These are phyloP conservation scores for Poa pratensis DNA, from an alignment of 176 grass and related monocot species.

Conservation along the genomic window DNA sequence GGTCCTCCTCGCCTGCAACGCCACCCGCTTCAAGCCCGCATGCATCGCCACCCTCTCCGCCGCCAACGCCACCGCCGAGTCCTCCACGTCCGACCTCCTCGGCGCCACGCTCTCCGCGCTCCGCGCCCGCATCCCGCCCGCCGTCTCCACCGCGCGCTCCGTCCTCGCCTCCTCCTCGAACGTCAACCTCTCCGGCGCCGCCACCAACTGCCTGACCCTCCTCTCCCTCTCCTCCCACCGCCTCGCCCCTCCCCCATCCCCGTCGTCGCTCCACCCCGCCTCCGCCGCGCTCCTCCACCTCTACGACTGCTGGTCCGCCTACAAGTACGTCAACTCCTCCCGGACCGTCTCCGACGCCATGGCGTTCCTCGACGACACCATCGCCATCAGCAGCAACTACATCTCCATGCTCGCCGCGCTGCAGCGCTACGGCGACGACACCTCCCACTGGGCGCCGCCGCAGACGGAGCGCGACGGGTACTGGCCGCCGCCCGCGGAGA, in stretches of 20 bases:
- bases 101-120: constrained; percentile 52
- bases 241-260: constrained; percentile 52
- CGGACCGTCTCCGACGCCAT: constrained; percentile 75
- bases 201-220: constrained; percentile 87
- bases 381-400: constrained; percentile 67
- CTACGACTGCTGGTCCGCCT: constrained; percentile 96
- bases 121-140: constrained; percentile 50
- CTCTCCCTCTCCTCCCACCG: constrained; percentile 65
- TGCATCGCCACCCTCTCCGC: constrained; percentile 72
- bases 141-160: constrained; percentile 60
- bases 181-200: constrained; percentile 75
- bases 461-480: constrained; percentile 92
- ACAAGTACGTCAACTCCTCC: constrained; percentile 87
- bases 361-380: constrained; percentile 66
- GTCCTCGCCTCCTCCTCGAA: constrained; percentile 65
- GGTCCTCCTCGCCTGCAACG: constrained; percentile 74
- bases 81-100: constrained; percentile 59
- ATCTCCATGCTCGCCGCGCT: constrained; percentile 79
- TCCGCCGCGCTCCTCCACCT: constrained; percentile 79
- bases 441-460: constrained; percentile 65
- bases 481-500: constrained; percentile 62
- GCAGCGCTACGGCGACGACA: constrained; percentile 71
- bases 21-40: constrained; percentile 62
- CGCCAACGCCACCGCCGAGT: constrained; percentile 17
- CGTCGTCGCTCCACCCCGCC: constrained; percentile 52